Percentiles rank a stretch among this genome's conserved stretches.
These are phyloP conservation scores for Globisporangium nodosum DNA, from an alignment of 352 stramenopile species.

Conservation along the genomic window DNA sequence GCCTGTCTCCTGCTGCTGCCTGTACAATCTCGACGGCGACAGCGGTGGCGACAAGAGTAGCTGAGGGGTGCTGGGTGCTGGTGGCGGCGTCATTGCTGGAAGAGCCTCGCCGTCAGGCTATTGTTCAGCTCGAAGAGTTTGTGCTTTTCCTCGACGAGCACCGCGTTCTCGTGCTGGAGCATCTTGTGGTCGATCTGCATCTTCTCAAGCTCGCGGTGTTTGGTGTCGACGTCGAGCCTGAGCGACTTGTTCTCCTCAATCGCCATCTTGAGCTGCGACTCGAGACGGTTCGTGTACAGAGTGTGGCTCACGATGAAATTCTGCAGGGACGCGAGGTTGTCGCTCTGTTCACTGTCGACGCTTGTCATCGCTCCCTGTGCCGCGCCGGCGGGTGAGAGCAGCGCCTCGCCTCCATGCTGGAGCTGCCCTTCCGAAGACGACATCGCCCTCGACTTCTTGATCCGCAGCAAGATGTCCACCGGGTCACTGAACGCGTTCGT, in stretches of 20 bases:
- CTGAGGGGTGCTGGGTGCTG: background rate
- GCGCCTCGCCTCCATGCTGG: slow-evolving; percentile 14
- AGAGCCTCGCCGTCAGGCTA: slow-evolving; percentile 57
- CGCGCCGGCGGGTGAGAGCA: slow-evolving; percentile 23
- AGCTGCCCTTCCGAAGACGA: slow-evolving; percentile 15
- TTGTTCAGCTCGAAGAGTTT: slow-evolving; percentile 79
- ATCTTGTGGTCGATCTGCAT: slow-evolving; percentile 49
- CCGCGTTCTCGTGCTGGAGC: slow-evolving; percentile 61
- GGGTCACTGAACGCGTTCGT: slow-evolving; percentile 65
- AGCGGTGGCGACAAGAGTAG: background rate
- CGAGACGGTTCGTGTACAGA: slow-evolving; percentile 69
- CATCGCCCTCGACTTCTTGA: slow-evolving; percentile 58
- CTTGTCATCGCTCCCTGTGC: background rate
- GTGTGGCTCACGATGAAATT: slow-evolving; percentile 64
- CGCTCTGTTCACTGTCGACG: slow-evolving; percentile 27
- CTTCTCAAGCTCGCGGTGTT: slow-evolving; percentile 48
- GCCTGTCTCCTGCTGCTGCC: background rate
- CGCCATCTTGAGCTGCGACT: slow-evolving; percentile 62
- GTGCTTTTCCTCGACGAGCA: slow-evolving; percentile 69
- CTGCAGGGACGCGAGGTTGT: slow-evolving; percentile 57
- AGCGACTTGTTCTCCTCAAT: slow-evolving; percentile 61
- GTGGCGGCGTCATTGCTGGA: slow-evolving; percentile 40
- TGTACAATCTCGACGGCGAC: background rate
- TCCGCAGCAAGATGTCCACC: slow-evolving; percentile 68
- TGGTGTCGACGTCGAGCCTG: slow-evolving; percentile 38